A percentile compares a stretch with the other conserved stretches of the same genome.
These are phyloP conservation scores for Malassezia nana DNA, from an alignment of 1,284 basidiomycete genomes.

Conservation along the genomic window DNA sequence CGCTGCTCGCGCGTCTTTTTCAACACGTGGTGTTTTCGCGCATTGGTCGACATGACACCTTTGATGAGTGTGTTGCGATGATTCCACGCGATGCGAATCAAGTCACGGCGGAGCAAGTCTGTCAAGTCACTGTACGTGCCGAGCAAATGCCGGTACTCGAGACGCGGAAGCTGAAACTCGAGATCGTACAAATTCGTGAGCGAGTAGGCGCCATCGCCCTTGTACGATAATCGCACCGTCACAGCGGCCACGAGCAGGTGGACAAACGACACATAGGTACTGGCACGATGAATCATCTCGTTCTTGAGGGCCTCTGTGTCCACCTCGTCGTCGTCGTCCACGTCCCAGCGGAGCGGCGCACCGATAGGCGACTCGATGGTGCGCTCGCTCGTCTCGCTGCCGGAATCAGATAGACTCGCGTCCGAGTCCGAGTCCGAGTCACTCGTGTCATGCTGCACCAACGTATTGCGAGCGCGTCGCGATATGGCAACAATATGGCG, in stretches of 20 bases:
- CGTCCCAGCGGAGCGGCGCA: not conserved
- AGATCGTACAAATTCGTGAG: conserved; percentile 54
- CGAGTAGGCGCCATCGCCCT: conserved; percentile 53
- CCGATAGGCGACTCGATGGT: not conserved
- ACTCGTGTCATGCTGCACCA: not conserved
- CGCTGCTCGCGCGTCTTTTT: conserved; percentile 13
- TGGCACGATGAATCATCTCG: conserved; percentile 51
- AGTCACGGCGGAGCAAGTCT: conserved; percentile 40
- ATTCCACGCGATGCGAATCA: conserved; percentile 43
- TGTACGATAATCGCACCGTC: conserved; percentile 50
- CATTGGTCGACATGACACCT: conserved; percentile 29
- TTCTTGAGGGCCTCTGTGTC: conserved; percentile 10
- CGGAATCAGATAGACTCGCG: not conserved
- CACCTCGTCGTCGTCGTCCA: not conserved
- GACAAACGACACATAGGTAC: conserved; percentile 60
- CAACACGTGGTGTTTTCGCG: conserved; percentile 14
- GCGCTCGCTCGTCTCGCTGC: not conserved
- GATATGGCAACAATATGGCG: not conserved
- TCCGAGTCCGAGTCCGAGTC: not conserved
- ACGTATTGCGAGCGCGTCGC: not conserved
- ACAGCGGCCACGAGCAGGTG: conserved; percentile 67
- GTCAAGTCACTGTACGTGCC: conserved; percentile 55
- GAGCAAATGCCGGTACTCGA: conserved; percentile 77
- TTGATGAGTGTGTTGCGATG: conserved; percentile 39
- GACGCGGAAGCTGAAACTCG: conserved; percentile 52